Evolutionary conservation across 345 rosid species (phyloP), one percentile per base, ranked within the genome.

Genomic region (Psidium guajava): DNA sequence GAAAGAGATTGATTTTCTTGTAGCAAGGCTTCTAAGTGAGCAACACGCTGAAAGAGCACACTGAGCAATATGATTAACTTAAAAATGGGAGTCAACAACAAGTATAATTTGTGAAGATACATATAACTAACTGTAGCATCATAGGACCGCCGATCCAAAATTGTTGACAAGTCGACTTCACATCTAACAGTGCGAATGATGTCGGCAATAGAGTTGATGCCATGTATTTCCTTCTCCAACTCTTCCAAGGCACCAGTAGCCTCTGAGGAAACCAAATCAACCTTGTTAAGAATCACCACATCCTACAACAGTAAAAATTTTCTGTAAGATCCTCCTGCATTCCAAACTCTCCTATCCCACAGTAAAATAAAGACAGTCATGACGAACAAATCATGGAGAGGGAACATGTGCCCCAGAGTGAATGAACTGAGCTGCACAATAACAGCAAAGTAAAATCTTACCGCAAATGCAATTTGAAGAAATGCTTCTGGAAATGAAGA

Each of bases 391-490:
- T 82, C 83, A n/a, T 51, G 57, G 83, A 82, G 24, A 40, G 53
- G 82, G 25, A 64, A 59, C 27, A 47, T 54, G 47, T 53, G 32
- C 16, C 5, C 47, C 8, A 16, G 44, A 64, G 75, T 28, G 75
- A 64, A 64, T 64, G 75, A 32, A 64, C 22, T 64, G 11, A 32
- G 44, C 44, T 8, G 75, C 44, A 8, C 6, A 64, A 56, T 8
- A 21, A 15, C 49, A 50, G 69, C 25, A 44, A 27, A 49, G 69
- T 53, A 82, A 61, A 87, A 73, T 86, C 87, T 85, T 93, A 97
- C 98, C 83, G 99, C 99, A 92, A 95, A 97, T 77, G 96, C 98
- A 77, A 97, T 95, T 95, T 97, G 99, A 89, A 90, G 94, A 89
- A 92, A 93, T 77, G 96, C 98, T 92, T 97, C 99, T 25, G 99